Conservation (phyloP, 1,284 basidiomycete species). For the Ceratobasidium sp. region DNA sequence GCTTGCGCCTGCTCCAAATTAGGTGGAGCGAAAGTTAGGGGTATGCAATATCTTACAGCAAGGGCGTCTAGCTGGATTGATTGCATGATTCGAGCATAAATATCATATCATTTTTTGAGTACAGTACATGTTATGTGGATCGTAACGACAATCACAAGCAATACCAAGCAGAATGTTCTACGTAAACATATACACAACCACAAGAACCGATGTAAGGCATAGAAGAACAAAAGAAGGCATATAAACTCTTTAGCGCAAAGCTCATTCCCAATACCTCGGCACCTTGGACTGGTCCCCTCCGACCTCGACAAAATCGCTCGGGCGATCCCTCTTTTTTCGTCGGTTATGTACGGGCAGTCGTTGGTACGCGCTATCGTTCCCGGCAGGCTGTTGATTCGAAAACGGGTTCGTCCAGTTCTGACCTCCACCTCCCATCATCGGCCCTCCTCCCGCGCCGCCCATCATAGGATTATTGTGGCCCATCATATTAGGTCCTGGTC, state of each 20-base stretch:
- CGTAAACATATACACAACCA: neutral
- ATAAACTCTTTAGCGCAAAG: neutral
- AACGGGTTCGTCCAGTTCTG: constrained; percentile 59
- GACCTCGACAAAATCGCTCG: constrained; percentile 84
- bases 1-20: neutral
- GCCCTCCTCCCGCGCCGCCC: constrained; percentile 15
- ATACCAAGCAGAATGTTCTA: neutral
- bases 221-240: neutral
- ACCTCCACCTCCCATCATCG: constrained; percentile 17
- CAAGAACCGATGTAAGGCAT: neutral
- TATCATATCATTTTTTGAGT: constrained; percentile 47
- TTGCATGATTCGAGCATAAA: constrained; percentile 29
- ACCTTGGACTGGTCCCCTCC: constrained; percentile 72
- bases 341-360: constrained; percentile 82
- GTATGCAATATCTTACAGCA: neutral
- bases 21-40: neutral
- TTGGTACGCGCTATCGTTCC: constrained; percentile 85
- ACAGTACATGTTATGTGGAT: constrained; percentile 25
- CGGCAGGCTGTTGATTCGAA: constrained; percentile 71
- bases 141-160: neutral
- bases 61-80: neutral
- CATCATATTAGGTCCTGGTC: constrained; percentile 25
- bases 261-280: constrained; percentile 79
- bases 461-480: constrained; percentile 34
- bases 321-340: constrained; percentile 81